Base-by-base conservation (phyloP, 345 rosid species). In the Citrus cavaleriei region DNA sequence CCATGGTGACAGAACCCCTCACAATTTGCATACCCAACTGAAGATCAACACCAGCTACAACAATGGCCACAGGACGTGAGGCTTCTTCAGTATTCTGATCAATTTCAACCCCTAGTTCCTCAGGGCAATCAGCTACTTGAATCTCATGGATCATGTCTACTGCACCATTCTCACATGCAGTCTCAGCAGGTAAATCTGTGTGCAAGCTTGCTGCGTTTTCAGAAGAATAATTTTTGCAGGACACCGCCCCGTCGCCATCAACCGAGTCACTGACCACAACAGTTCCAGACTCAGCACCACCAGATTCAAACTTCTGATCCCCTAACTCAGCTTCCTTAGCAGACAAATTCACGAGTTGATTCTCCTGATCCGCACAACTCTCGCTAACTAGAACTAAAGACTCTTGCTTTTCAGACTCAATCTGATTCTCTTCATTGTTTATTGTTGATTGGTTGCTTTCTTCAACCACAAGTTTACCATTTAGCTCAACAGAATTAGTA, bases 21-120 rank as follows among this genome's bases (percentile, higher is more conserved):
- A 34, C 82, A 83, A 34, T 77, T 69, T 80, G 82, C 34, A 79
- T 42, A 72, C 79, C 84, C 72, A 77, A 69, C 37, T 71, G 77
- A 68, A 62, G 62, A 54, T 54, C 81, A 72, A 60, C 22, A 54
- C 7, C 22, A 54, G 58, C 55, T 14, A 10, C 35, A 1, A 22
- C 46, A 10, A 21, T 25, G 0, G 61, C 55, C 21, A 21, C 42
- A 1, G 61, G 54, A 27, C 58, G 28, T 12, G 67, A 22, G 34
- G 35, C 80, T 61, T 19, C 71, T 35, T 71, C 69, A 19, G 42
- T 14, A 24, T 59, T 70, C 70, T 73, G 74, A 27, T 78, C 74
- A 24, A 62, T 27, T 8, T 71, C 14, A 51, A 59, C 67, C 35
- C 7, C 25, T 21, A n/a, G 54, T 73, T 70, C 79, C 69, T 37